Base-by-base conservation (phyloP, 2,329 filamentous ascomycete genomes). In the Clonostachys solani region DNA sequence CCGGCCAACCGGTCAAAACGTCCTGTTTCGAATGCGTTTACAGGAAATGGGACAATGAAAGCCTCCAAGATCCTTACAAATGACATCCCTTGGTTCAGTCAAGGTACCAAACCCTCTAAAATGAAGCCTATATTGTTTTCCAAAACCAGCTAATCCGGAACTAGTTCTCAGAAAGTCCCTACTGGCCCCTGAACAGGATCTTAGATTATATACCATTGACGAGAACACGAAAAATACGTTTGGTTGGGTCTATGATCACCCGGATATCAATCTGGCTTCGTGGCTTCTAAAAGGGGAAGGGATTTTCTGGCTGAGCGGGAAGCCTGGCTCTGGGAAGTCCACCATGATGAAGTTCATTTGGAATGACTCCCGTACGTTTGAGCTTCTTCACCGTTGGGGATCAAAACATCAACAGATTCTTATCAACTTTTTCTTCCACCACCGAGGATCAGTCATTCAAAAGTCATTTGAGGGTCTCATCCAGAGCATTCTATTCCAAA, bases 301-400 rank as follows among this genome's bases (percentile, higher is more conserved):
- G 6, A 15, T 43, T 16, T 47, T 47, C 45, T 43, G 45, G 45
- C 54, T 56, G 41, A 56, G 52, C 36, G 54, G 54, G 19, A 53
- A 56, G 40, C 51, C 54, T 9, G 56, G 56, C 5, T 57, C 54
- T 5, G 70, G 70, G 5, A 73, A 73, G 50, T 71, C 66, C 4
- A 71, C 68, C 4, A 53, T 71, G 12, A 68, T 69, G 59, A 67
- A 63, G 18, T 58, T 61, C 33, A 38, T 38, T 38, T 18, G n/a
- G 16, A 33, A 38, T 12, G 19, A 37, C 33, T 35, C 29, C 8
- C 33, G 38, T 12, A 40, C 35, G 6, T n/a, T 2, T 10, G 23
- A n/a, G n/a, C n/a, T 16, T 15, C 33, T 18, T 19, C 16, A 16
- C 16, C 15, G 19, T 17, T 38, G 36, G 36, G 16, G 16, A 16